Evolutionary conservation across 78 protist species (phyloP), one percentile per base, ranked within the genome.

Genomic region (Speleostelium caveatum): DNA sequence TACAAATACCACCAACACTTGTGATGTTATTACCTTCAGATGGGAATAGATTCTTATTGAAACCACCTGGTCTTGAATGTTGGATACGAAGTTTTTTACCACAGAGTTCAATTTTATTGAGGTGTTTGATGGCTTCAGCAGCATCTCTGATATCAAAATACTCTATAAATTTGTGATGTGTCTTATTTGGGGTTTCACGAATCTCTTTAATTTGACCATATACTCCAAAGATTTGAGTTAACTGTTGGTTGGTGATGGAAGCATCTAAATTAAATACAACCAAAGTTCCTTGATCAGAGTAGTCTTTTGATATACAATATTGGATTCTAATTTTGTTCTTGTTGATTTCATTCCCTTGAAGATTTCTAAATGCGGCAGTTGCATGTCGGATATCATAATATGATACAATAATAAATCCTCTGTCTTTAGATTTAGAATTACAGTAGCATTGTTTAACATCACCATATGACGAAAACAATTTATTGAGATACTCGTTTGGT

Each of bases 111-210:
- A 49, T 28, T 49, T 94, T 94, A 59, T 91, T 93, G n/a, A 94
- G 77, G 32, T 58, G 36, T 21, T 66, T 75, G 16, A 87, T 92
- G 3, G 98, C 98, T 12, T 33, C 61, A 21, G 26, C 74, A 0
- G 98, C 96, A 36, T 83, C 36, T 17, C 96, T 74, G 0, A 58
- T 59, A 35, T 96, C 96, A 69, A 55, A 96, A 38, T 68, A 96
- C 68, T 96, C 98, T 24, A 96, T 71, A 39, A 93, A 96, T 49
- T 89, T 86, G 49, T 96, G 96, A 42, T 63, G 94, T 62, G 73
- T n/a, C 67, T 95, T 95, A 92, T 95, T 86, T 12, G 98, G 96
- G 0, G 97, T 89, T n/a, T 93, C 96, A 19, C 98, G 16, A 24
- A 96, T 94, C 60, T 95, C 98, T 73, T 77, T 78, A 21, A 96